Evolutionary conservation across 208 protist genomes (phyloP).

Genomic region (Borovskyia barvae): DNA sequence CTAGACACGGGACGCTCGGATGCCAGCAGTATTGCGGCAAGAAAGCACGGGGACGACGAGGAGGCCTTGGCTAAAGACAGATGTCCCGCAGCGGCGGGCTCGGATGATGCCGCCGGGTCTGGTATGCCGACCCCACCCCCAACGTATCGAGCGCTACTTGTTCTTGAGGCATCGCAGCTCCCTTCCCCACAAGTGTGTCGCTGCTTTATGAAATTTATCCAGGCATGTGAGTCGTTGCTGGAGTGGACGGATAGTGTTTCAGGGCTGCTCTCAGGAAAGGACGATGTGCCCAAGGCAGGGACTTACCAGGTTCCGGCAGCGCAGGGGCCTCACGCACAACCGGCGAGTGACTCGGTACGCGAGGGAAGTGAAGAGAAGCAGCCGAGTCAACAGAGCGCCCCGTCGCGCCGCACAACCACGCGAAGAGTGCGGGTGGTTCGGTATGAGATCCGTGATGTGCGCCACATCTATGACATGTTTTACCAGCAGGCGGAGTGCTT

Average conservation of each 20-base stretch:
- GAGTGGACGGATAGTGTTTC: slow-evolving; percentile 48
- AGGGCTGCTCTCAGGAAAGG: slow-evolving; percentile 39
- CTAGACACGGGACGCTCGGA: too few species aligned
- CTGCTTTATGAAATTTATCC: slow-evolving; percentile 63
- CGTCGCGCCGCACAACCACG: slow-evolving; percentile 4
- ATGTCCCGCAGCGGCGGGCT: too few species aligned
- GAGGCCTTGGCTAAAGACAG: too few species aligned
- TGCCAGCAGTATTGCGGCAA: too few species aligned
- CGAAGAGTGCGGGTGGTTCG: slow-evolving; percentile 56
- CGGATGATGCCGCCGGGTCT: too few species aligned
- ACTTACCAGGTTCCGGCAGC: slow-evolving; percentile 35
- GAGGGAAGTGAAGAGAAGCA: neutral
- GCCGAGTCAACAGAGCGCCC: neutral
- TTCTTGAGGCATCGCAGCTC: slow-evolving; percentile 19
- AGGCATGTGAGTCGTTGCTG: slow-evolving; percentile 40
- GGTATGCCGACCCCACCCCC: too few species aligned
- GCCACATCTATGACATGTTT: slow-evolving; percentile 54
- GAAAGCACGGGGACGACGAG: too few species aligned
- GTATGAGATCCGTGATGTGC: slow-evolving; percentile 73
- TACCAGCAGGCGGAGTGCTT: slow-evolving; percentile 54
- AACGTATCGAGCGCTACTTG: slow-evolving; percentile 21
- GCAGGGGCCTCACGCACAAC: slow-evolving; percentile 1
- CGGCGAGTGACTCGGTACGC: neutral
- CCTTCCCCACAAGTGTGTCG: slow-evolving; percentile 30
- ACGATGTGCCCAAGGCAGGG: slow-evolving; percentile 60